Base-by-base conservation (phyloP, 306 rosid species). In the Psophocarpus tetragonolobus region DNA sequence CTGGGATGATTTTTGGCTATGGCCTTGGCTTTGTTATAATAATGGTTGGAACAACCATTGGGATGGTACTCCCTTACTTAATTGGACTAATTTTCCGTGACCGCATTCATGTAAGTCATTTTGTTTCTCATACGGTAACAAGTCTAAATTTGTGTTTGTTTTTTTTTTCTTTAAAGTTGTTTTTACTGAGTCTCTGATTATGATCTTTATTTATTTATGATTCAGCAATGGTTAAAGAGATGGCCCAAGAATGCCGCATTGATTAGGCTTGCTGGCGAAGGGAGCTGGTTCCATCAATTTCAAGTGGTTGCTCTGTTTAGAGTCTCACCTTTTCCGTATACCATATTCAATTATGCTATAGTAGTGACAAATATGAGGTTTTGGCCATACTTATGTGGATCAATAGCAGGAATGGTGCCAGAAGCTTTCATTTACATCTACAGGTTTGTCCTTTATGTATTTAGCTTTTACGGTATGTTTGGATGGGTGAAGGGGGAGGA, bases 1-100 rank as follows among this genome's bases (percentile, higher is more conserved):
- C 99, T 32, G 98, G 98, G 73, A 96, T 96, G 98, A 96, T 92
- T 67, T 95, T 96, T 86, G 99, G 99, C 73, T 92, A 96, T 83
- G 99, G 96, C 70, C 85, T 91, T 48, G 98, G 99, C 53, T 96
- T 96, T 44, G 82, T 91, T 44, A 96, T 96, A 66, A 96, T 96
- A 77, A 91, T 96, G 99, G 93, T 73, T 68, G 99, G 99, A 68
- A 96, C 99, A 85, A 96, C 99, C 45, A 71, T 92, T 78, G 99
- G 99, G 77, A 96, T 96, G 99, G 86, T 96, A 73, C 94, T 96
- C 38, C 99, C 99, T 57, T 96, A 96, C 86, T 76, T 84, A 48
- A 91, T 96, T 73, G 99, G 99, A 76, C 87, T 90, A 8, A 27
- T 82, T 41, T 92, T 96, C 85, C 97, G 96, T 18, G 93, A 91